Conservation (phyloP, 495 filamentous ascomycete species). For the Bombardia bombarda region DNA sequence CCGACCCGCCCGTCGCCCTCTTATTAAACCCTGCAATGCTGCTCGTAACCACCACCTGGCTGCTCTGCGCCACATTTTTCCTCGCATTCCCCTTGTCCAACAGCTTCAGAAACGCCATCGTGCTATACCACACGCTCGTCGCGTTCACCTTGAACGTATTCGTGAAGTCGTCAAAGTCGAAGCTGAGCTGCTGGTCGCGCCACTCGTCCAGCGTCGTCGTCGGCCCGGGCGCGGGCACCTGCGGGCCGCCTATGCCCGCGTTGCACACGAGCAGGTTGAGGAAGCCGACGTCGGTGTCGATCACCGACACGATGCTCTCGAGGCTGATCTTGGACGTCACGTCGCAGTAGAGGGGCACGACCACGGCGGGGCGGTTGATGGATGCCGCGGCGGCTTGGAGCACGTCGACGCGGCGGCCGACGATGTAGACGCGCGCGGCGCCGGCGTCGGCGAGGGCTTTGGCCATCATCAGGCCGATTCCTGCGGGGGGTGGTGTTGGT, state of each 20-base stretch:
- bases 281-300: constrained; percentile 47
- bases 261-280: constrained; percentile 63
- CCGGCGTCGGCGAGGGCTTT: constrained; percentile 51
- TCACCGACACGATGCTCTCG: constrained; percentile 38
- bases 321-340: constrained; percentile 59
- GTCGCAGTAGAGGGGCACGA: constrained; percentile 55
- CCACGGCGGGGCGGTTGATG: constrained; percentile 29
- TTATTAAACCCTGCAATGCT: constrained; percentile 56
- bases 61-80: constrained; percentile 40
- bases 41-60: constrained; percentile 57
- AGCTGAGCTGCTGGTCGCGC: constrained; percentile 40
- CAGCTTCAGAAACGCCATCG: constrained; percentile 55
- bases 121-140: constrained; percentile 53
- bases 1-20: constrained; percentile 45
- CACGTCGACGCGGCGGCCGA: constrained; percentile 53
- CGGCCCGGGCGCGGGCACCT: constrained; percentile 18
- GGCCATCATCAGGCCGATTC: constrained; percentile 62
- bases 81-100: constrained; percentile 55
- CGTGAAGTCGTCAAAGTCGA: constrained; percentile 50
- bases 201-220: constrained; percentile 42
- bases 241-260: constrained; percentile 53
- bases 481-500: constrained; percentile 22
- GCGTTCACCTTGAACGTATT: constrained; percentile 52
- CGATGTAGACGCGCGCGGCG: constrained; percentile 62
- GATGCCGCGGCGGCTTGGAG: constrained; percentile 42